These are phyloP conservation scores for Chlamydomonas applanata DNA, from an alignment of 139 green algal species.

Conservation along the genomic window DNA sequence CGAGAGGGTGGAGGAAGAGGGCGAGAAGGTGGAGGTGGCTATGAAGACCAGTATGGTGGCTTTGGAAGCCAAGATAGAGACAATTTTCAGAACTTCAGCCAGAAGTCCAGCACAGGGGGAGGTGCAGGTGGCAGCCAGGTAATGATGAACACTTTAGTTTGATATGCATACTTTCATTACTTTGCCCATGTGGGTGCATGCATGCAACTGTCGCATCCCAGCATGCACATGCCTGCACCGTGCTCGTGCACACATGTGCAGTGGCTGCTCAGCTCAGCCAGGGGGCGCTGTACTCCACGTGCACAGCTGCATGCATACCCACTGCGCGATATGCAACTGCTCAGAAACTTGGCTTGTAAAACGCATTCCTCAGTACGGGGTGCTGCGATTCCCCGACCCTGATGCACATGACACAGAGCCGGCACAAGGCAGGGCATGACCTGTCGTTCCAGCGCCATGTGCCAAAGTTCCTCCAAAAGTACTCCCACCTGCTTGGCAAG, in stretches of 20 bases:
- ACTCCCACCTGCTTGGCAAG: constrained; percentile 66
- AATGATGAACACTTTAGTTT: too few relatives aligned
- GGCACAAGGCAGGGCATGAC: constrained; percentile 29
- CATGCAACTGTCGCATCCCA: background rate
- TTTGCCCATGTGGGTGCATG: background rate
- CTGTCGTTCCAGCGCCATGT: constrained; percentile 53
- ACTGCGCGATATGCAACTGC: too few relatives aligned
- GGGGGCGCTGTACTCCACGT: background rate
- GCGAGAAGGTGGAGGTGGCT: constrained; percentile 5
- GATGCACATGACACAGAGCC: background rate
- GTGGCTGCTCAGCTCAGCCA: too few relatives aligned
- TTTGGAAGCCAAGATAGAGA: constrained; percentile 44
- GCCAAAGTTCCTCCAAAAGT: constrained; percentile 77
- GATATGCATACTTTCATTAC: background rate
- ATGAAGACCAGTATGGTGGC: constrained; percentile 71
- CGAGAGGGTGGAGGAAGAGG: background rate
- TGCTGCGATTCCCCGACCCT: too few relatives aligned
- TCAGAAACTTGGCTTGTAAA: too few relatives aligned
- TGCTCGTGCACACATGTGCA: too few relatives aligned
- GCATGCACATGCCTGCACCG: too few relatives aligned
- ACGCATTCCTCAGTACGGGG: too few relatives aligned
- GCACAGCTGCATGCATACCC: too few relatives aligned
- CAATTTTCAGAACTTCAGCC: constrained; percentile 34
- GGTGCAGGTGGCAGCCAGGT: constrained; percentile 35
- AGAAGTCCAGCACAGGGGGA: constrained; percentile 28